Evolutionary conservation across 1,139 yeast species (phyloP).

Genomic region (Hyphopichia khmerensis): DNA sequence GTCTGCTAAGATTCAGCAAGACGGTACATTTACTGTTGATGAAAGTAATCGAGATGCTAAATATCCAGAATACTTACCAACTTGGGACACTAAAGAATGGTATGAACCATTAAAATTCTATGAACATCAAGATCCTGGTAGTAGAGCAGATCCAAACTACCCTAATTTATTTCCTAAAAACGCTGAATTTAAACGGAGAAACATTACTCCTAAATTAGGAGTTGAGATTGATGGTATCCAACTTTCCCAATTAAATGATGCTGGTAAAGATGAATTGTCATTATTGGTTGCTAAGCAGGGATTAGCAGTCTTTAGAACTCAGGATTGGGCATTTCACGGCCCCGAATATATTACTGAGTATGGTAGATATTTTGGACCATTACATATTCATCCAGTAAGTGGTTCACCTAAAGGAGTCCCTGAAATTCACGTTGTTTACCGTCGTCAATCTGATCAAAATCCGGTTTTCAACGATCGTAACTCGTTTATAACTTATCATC

Average conservation of each 20-base stretch:
- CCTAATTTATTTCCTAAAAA: constrained; percentile 47
- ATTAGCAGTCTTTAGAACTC: constrained; percentile 65
- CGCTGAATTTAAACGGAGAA: constrained; percentile 28
- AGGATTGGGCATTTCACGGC: constrained; percentile 59
- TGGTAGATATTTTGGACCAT: constrained; percentile 63
- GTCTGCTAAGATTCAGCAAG: constrained; percentile 7
- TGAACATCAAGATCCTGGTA: constrained; percentile 53
- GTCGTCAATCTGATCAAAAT: constrained; percentile 39
- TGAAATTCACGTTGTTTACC: constrained; percentile 62
- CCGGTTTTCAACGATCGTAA: constrained; percentile 33
- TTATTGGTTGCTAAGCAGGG: constrained; percentile 65
- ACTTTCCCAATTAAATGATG: constrained; percentile 49
- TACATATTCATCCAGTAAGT: constrained; percentile 74
- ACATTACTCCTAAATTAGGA: constrained; percentile 65
- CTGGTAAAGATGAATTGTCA: constrained; percentile 65
- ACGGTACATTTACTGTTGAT: constrained; percentile 24
- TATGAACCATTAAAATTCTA: constrained; percentile 47
- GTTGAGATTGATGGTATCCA: constrained; percentile 61
- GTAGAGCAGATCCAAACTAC: constrained; percentile 55
- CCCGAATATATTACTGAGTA: constrained; percentile 53
- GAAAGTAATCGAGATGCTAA: constrained; percentile 17
- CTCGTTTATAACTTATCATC: constrained; percentile 53
- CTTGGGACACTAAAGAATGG: constrained; percentile 47
- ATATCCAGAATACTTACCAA: constrained; percentile 46
- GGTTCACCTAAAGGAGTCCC: constrained; percentile 62